A percentile compares a stretch with the other conserved stretches of the same genome.
Conservation (phyloP, 169 alveolate species). For the Plasmodium gallinaceum region DNA sequence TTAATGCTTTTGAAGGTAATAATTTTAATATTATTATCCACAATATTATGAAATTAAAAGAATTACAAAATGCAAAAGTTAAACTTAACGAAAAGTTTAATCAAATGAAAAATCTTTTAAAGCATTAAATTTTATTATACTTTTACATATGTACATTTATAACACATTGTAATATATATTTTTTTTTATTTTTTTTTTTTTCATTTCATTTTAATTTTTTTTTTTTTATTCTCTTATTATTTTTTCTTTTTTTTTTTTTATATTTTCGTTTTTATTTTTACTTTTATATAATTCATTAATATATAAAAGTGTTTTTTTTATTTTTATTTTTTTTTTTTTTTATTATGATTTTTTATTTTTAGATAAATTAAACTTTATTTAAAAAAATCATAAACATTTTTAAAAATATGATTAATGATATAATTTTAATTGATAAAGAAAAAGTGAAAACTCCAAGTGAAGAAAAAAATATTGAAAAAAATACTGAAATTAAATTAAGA, state of each 20-base stretch:
- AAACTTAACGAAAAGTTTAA: slow-evolving; percentile 25
- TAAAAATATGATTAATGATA: slow-evolving; percentile 69
- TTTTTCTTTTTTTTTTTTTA: not conserved
- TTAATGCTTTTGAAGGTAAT: slow-evolving; percentile 24
- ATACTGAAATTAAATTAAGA: slow-evolving; percentile 64
- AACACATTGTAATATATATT: not conserved
- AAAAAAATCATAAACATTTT: not conserved
- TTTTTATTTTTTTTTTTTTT: too few relatives aligned
- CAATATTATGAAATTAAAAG: slow-evolving; percentile 58
- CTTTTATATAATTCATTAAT: too few relatives aligned
- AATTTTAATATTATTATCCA: slow-evolving; percentile 60
- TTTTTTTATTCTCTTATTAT: not conserved
- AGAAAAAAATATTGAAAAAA: slow-evolving; percentile 58
- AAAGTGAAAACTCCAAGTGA: slow-evolving; percentile 72
- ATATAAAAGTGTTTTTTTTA: too few relatives aligned
- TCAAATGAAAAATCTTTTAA: slow-evolving; percentile 29
- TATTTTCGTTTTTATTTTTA: too few relatives aligned
- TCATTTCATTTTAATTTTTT: not conserved
- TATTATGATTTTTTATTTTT: too few relatives aligned
- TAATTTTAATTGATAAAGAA: slow-evolving; percentile 41
- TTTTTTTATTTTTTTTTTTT: slow-evolving; percentile 1
- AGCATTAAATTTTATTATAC: not conserved
- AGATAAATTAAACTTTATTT: too few relatives aligned
- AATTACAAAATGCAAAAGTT: slow-evolving; percentile 36
- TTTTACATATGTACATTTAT: not conserved